A percentile compares a stretch with the other conserved stretches of the same genome.
These are phyloP conservation scores for Gossypium gossypioides DNA, from an alignment of 441 rosid genomes.

Conservation along the genomic window DNA sequence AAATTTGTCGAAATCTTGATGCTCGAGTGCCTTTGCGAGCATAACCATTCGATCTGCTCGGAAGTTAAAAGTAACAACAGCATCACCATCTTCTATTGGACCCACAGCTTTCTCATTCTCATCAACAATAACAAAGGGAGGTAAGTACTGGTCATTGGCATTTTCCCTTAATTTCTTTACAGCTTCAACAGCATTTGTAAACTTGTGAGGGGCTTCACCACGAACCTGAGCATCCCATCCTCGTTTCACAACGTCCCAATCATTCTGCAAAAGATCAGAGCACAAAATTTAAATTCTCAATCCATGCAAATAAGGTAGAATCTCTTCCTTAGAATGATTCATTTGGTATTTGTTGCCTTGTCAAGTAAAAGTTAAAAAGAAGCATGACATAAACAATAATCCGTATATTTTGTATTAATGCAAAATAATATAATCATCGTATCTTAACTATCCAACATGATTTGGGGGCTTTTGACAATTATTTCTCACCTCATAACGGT, in stretches of 20 bases:
- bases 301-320: background rate
- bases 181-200: slow-evolving; percentile 74
- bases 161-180: slow-evolving; percentile 67
- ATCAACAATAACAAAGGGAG: slow-evolving; percentile 87
- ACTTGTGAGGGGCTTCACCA: slow-evolving; percentile 93
- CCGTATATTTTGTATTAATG: background rate
- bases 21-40: slow-evolving; percentile 89
- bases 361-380: background rate
- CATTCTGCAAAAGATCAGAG: slow-evolving; percentile 48
- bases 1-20: slow-evolving; percentile 75
- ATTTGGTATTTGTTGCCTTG: background rate
- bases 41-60: slow-evolving; percentile 95
- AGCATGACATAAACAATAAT: background rate
- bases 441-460: background rate
- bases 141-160: slow-evolving; percentile 79
- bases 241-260: slow-evolving; percentile 83
- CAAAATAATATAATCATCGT: background rate
- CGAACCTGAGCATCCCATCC: slow-evolving; percentile 99
- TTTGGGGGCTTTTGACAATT: background rate
- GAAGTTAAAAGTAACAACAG: slow-evolving; percentile 88
- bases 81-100: slow-evolving; percentile 88
- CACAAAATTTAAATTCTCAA: background rate
- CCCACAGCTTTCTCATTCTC: slow-evolving; percentile 76
- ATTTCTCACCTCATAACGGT: slow-evolving; percentile 77
- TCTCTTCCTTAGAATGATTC: background rate